phyloP scores from a whole-genome alignment of 257 asterid species.

The Phtheirospermum japonicum region DNA sequence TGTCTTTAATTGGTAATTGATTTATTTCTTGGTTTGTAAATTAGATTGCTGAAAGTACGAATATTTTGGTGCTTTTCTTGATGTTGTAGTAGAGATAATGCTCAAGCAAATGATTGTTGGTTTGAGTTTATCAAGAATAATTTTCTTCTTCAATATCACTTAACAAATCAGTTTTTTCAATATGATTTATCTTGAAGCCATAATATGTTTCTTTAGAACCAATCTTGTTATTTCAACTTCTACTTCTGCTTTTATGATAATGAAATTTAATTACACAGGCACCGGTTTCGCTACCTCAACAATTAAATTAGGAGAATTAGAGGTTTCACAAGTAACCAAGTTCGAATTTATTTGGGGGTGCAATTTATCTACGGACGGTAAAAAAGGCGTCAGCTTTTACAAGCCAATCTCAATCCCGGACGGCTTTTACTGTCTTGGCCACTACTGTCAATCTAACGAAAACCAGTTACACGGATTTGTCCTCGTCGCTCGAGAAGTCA shows the following conservation, averaged over 20 bases:
- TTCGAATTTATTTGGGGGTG: constrained; percentile 68
- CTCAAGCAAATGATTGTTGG: neutral
- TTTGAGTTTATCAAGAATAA: neutral
- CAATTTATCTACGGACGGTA: constrained; percentile 47
- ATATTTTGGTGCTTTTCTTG: constrained; percentile 12
- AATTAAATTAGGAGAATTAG: constrained; percentile 70
- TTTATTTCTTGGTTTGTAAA: too few species aligned
- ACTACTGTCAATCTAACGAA: constrained; percentile 69
- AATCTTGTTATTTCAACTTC: neutral
- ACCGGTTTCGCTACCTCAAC: constrained; percentile 61
- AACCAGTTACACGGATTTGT: constrained; percentile 73
- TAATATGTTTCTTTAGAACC: too few species aligned
- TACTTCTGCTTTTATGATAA: neutral
- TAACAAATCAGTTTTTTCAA: too few species aligned
- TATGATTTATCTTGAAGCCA: too few species aligned
- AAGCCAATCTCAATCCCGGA: constrained; percentile 64
- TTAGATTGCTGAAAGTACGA: neutral
- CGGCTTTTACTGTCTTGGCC: constrained; percentile 71
- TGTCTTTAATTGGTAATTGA: too few species aligned
- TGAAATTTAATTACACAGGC: constrained; percentile 37
- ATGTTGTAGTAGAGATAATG: constrained; percentile 3
- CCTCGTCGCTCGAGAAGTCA: constrained; percentile 65
- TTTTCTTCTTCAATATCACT: too few species aligned
- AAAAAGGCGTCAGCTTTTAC: constrained; percentile 64
- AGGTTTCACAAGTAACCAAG: constrained; percentile 58